phyloP scores from a whole-genome alignment of 1,284 basidiomycete species.

The Apiotrichum laibachii region DNA sequence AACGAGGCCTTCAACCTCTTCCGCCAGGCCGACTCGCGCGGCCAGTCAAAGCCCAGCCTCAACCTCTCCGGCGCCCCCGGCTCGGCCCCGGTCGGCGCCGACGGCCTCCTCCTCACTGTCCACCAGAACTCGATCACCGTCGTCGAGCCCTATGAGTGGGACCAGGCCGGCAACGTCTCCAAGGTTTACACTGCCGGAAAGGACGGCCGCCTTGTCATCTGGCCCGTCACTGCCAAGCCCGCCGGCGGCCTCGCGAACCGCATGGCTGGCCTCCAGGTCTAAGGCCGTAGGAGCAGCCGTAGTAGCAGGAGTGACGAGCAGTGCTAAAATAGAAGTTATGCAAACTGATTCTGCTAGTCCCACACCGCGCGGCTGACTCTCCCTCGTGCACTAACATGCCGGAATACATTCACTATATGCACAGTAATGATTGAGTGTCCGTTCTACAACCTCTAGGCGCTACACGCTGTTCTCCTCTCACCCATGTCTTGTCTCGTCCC shows the following conservation, averaged over 20 bases:
- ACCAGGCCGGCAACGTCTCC: slow-evolving; percentile 61
- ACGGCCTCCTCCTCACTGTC: slow-evolving; percentile 73
- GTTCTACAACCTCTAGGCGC: no score
- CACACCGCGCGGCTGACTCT: no score
- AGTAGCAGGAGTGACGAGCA: neutral
- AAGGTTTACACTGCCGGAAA: slow-evolving; percentile 89
- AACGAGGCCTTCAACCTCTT: slow-evolving; percentile 94
- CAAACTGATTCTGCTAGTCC: no score
- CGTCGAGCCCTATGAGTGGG: slow-evolving; percentile 70
- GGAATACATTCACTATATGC: no score
- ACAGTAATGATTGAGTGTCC: no score
- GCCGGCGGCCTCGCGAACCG: slow-evolving; percentile 29
- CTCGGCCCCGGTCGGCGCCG: slow-evolving; percentile 40
- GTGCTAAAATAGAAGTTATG: no score
- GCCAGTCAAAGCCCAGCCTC: slow-evolving; percentile 57
- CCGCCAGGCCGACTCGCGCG: slow-evolving; percentile 85
- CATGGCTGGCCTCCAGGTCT: slow-evolving; percentile 32
- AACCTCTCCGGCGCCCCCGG: slow-evolving; percentile 48
- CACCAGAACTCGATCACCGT: slow-evolving; percentile 99
- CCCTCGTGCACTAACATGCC: no score
- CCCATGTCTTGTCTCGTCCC: no score
- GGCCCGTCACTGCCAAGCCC: slow-evolving; percentile 59
- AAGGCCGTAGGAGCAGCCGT: neutral
- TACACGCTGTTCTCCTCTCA: no score
- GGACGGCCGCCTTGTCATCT: slow-evolving; percentile 90